Evolutionary conservation across 2,329 filamentous ascomycete species (phyloP).

Genomic region (Cercospora nicotianae): DNA sequence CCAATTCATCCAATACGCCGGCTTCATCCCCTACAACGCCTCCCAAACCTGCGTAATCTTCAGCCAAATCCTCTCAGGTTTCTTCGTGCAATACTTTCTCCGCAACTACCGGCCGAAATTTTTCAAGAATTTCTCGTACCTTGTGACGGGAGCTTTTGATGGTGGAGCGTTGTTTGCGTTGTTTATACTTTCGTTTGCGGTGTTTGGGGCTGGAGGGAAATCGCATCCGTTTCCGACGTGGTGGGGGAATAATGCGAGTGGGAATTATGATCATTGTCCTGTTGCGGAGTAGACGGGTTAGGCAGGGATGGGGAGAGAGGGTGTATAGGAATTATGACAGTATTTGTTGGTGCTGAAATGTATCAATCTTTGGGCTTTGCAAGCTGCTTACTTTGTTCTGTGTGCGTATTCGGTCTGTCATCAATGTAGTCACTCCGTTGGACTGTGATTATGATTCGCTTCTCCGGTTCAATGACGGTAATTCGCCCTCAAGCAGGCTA

Average conservation of each 20-base stretch:
- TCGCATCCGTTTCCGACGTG: slow-evolving; percentile 52
- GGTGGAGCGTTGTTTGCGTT: slow-evolving; percentile 52
- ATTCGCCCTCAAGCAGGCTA: neutral
- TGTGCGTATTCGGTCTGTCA: neutral
- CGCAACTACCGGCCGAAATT: slow-evolving; percentile 54
- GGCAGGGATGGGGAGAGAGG: no score
- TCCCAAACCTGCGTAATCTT: slow-evolving; percentile 58
- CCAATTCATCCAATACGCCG: slow-evolving; percentile 57
- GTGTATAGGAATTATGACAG: neutral
- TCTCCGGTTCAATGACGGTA: neutral
- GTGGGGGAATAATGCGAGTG: slow-evolving; percentile 57
- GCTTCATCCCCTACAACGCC: slow-evolving; percentile 57
- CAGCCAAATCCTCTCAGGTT: slow-evolving; percentile 46
- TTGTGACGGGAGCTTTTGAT: slow-evolving; percentile 56
- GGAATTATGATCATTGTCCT: slow-evolving; percentile 54
- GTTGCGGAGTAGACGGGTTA: neutral
- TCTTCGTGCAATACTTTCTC: slow-evolving; percentile 55
- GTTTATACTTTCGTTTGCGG: slow-evolving; percentile 58
- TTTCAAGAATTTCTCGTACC: slow-evolving; percentile 57
- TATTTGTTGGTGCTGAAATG: neutral
- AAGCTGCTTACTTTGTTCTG: neutral
- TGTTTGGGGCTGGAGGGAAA: slow-evolving; percentile 47
- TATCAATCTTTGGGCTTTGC: neutral
- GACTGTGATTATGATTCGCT: neutral
- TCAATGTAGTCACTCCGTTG: neutral